Evolutionary conservation across 768 basidiomycete genomes (phyloP), one percentile per base, ranked within the genome.

Genomic region (Tulasnella sp.): DNA sequence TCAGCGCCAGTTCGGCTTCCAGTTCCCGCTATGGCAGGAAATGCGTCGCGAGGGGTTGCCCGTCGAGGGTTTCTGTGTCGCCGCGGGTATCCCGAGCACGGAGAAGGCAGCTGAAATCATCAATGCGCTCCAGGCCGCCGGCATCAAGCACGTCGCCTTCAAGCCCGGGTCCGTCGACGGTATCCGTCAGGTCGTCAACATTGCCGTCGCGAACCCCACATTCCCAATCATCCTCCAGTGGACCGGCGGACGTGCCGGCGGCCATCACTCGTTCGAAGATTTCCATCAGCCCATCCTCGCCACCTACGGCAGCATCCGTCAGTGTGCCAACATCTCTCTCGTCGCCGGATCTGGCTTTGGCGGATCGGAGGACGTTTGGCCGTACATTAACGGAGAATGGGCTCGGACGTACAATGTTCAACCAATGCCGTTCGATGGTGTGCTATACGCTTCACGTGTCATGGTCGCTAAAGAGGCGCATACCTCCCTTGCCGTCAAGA

Each of bases 401-500:
- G 87, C 91, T 2, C 79, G 83, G 56, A 75, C 82, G 61, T 98
- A 85, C 67, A 84, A 82, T 59, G 76, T 84, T 49, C 91, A 97
- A 71, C 85, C 87, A 11, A 99, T 98, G 96, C 96, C 96, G 1
- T 96, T 92, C 74, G 94, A 98, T 64, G 96, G 94, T 50, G 92
- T 94, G 76, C 77, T 99, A 46, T 96, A 93, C 66, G 96, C 88
- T 4, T 88, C 86, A 67, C 87, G 96, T 56, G 92, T 98, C 69
- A 98, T 99, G 94, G 92, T 97, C 30, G 94, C 96, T 51, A 92
- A 92, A 73, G 96, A 99, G 72, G 92, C 94, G 2, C 94, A 98
- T 71, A 98, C 96, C 0, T 87, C 84, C 65, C 78, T 89, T 2
- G 84, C 85, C 5, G 93, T 99, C 71, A 99, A 98, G 77, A 89